These are phyloP conservation scores for Aspergillus steynii DNA, from an alignment of 495 filamentous ascomycete species.

Conservation along the genomic window DNA sequence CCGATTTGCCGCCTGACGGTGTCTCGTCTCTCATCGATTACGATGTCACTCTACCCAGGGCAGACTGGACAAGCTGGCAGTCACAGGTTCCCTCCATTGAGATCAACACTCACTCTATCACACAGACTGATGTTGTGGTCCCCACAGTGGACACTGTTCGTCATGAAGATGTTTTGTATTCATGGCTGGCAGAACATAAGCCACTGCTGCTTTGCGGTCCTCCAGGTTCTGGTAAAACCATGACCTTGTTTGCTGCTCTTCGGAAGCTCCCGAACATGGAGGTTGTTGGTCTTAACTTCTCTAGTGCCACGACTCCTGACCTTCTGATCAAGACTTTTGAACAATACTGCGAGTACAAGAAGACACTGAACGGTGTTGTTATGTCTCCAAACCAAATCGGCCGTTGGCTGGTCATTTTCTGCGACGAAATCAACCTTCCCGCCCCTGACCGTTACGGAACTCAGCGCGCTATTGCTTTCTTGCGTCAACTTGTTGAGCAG, in stretches of 20 bases:
- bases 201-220: conserved; percentile 94
- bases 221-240: conserved; percentile 97
- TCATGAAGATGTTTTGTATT: conserved; percentile 97
- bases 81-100: conserved; percentile 91
- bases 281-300: conserved; percentile 98
- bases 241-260: conserved; percentile 97
- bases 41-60: conserved; percentile 81
- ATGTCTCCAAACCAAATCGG: conserved; percentile 96
- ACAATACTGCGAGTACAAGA: conserved; percentile 99
- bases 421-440: conserved; percentile 99
- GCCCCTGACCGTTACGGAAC: conserved; percentile 98
- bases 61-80: conserved; percentile 91
- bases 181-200: conserved; percentile 98
- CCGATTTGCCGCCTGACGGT: conserved; percentile 74
- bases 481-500: conserved; percentile 95
- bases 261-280: conserved; percentile 98
- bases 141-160: conserved; percentile 95
- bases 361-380: conserved; percentile 93
- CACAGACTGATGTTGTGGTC: conserved; percentile 96
- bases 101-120: conserved; percentile 96
- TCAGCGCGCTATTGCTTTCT: conserved; percentile 93
- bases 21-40: conserved; percentile 91
- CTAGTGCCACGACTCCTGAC: conserved; percentile 95
- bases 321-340: conserved; percentile 98
- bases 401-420: conserved; percentile 97